phyloP scores from a whole-genome alignment of 2,329 filamentous ascomycete genomes.

The Aspergillus tamarii region DNA sequence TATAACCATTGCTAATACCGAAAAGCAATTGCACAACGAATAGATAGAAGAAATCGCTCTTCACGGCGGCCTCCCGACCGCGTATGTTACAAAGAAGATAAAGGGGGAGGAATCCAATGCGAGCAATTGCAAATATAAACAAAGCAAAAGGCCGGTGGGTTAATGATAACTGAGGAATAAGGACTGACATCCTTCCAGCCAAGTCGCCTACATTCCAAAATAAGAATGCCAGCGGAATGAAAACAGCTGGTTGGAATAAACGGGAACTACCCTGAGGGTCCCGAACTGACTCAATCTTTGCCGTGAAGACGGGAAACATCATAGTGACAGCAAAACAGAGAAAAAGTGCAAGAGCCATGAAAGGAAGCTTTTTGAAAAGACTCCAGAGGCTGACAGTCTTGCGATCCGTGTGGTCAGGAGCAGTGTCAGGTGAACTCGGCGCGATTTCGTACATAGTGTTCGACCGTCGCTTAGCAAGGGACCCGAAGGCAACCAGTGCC shows the following conservation, averaged over 20 bases:
- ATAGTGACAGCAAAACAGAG: conserved; percentile 84
- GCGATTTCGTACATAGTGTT: neutral
- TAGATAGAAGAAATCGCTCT: conserved; percentile 87
- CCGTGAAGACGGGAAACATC: conserved; percentile 93
- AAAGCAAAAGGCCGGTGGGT: conserved; percentile 67
- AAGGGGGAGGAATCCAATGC: conserved; percentile 75
- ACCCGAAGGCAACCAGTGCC: conserved; percentile 73
- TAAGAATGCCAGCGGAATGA: conserved; percentile 88
- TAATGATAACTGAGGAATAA: conserved; percentile 59
- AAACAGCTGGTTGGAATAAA: conserved; percentile 69
- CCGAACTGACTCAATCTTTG: conserved; percentile 61
- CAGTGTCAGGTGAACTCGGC: neutral
- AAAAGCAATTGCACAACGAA: conserved; percentile 80
- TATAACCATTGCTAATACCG: conserved; percentile 82
- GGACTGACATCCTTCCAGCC: conserved; percentile 70
- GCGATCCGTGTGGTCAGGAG: conserved; percentile 26
- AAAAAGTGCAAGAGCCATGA: conserved; percentile 75
- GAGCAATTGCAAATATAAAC: conserved; percentile 67
- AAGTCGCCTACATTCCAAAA: conserved; percentile 94
- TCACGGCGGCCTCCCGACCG: conserved; percentile 71
- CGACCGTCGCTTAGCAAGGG: conserved; percentile 62
- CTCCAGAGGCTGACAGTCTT: conserved; percentile 62
- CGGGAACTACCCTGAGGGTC: conserved; percentile 49
- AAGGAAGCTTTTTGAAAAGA: conserved; percentile 77
- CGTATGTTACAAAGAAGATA: conserved; percentile 89